Evolutionary conservation across 176 grass and related monocot genomes (phyloP).

Genomic region (Raddia distichophylla): DNA sequence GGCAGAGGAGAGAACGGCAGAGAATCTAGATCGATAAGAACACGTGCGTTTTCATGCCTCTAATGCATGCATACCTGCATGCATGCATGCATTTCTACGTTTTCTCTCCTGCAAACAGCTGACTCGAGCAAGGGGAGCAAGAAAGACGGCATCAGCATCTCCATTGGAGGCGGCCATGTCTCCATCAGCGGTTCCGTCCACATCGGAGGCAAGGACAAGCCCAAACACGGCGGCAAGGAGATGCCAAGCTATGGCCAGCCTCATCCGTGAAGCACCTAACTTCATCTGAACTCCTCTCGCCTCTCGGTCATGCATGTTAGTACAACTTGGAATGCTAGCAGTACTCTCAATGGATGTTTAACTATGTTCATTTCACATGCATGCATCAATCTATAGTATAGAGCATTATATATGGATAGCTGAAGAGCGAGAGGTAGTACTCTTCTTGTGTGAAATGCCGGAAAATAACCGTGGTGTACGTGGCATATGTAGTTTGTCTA

Average conservation of each 20-base stretch:
- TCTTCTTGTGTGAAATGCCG: too few species aligned
- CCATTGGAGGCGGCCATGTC: not conserved
- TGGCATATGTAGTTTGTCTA: too few species aligned
- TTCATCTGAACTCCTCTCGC: not conserved
- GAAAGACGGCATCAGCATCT: constrained; percentile 17
- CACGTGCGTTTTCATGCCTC: too few species aligned
- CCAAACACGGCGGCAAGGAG: not conserved
- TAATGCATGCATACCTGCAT: too few species aligned
- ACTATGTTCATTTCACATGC: not conserved
- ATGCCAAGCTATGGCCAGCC: not conserved
- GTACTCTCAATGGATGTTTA: not conserved
- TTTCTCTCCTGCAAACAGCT: not conserved
- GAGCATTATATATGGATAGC: not conserved
- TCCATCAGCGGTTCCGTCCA: not conserved
- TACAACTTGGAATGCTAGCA: not conserved
- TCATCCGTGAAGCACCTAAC: not conserved
- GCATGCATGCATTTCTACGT: not conserved
- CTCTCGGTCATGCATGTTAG: not conserved
- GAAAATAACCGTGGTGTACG: too few species aligned
- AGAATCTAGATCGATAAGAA: too few species aligned
- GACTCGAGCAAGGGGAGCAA: not conserved
- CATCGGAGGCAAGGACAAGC: not conserved
- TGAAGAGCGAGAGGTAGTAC: too few species aligned
- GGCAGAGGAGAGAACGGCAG: too few species aligned
- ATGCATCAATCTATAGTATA: not conserved